phyloP scores from a whole-genome alignment of 1,284 basidiomycete species.

The Paramarasmius palmivorus region DNA sequence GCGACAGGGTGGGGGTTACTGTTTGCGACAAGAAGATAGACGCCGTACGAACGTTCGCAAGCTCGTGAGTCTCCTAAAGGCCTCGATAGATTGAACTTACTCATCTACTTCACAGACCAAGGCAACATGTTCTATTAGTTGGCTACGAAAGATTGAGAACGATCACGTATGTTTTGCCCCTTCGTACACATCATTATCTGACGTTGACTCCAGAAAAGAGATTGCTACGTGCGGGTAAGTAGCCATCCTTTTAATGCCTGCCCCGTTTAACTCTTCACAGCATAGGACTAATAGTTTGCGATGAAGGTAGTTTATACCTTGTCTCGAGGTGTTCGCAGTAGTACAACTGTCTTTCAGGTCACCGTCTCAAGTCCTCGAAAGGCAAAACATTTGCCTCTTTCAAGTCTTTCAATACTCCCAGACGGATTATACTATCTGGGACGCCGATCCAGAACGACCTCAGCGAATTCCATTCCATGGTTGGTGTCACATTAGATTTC shows the following conservation, averaged over 20 bases:
- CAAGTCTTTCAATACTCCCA: constrained; percentile 70
- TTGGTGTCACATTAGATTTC: constrained; percentile 32
- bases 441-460: constrained; percentile 98
- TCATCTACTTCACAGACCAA: constrained; percentile 45
- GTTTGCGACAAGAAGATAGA: constrained; percentile 80
- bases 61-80: constrained; percentile 50
- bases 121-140: constrained; percentile 88
- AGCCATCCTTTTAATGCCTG: background rate
- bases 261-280: constrained; percentile 43
- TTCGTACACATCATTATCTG: background rate
- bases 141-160: constrained; percentile 92
- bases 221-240: constrained; percentile 65
- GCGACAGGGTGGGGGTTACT: constrained; percentile 78
- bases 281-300: constrained; percentile 93
- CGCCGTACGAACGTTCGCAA: constrained; percentile 72
- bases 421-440: constrained; percentile 89
- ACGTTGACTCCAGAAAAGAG: constrained; percentile 45
- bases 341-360: constrained; percentile 52
- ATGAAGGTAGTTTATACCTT: constrained; percentile 68
- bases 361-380: constrained; percentile 90
- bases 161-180: constrained; percentile 55
- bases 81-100: constrained; percentile 6
- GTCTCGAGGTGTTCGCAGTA: background rate
- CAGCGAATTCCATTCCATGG: constrained; percentile 95
- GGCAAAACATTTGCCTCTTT: constrained; percentile 94